Percentiles rank a stretch among this genome's conserved stretches.
Evolutionary conservation across 805 yeast genomes (phyloP).

Genomic region (Wickerhamomyces mucosus): DNA sequence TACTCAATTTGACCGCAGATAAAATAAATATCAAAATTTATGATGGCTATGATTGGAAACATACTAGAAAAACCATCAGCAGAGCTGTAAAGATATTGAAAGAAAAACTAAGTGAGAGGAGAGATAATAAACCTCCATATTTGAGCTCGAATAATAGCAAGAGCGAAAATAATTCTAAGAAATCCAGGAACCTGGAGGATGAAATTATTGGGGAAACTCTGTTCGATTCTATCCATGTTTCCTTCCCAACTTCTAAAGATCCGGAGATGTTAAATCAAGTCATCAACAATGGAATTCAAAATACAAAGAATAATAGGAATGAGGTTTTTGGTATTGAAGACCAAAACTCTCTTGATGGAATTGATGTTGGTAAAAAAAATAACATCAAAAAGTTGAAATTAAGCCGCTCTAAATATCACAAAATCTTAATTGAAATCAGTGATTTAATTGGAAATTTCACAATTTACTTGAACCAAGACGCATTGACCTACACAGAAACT

Average conservation of each 20-base stretch:
- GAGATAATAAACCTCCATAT: constrained; percentile 4
- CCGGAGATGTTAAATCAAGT: constrained; percentile 37
- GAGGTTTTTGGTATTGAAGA: too few species aligned
- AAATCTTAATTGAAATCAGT: constrained; percentile 44
- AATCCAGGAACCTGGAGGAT: constrained; percentile 4
- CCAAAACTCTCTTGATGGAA: too few species aligned
- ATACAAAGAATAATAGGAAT: constrained; percentile 4
- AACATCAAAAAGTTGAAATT: constrained; percentile 40
- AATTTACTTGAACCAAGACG: constrained; percentile 39
- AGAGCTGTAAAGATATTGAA: constrained; percentile 61
- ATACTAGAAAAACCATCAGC: constrained; percentile 57
- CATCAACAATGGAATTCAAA: constrained; percentile 43
- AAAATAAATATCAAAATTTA: constrained; percentile 41
- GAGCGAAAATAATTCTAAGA: too few species aligned
- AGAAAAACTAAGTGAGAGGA: constrained; percentile 27
- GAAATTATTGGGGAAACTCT: constrained; percentile 49
- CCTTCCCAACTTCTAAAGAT: constrained; percentile 38
- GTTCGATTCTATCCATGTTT: constrained; percentile 73
- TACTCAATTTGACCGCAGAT: constrained; percentile 22
- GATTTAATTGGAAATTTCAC: constrained; percentile 41
- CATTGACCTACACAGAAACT: constrained; percentile 18
- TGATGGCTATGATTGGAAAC: constrained; percentile 92
- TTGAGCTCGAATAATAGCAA: too few species aligned
- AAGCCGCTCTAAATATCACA: constrained; percentile 55
- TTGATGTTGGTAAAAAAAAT: constrained; percentile 17